phyloP scores from a whole-genome alignment of 1,139 yeast species.

The Debaryomyces subglobosus region DNA sequence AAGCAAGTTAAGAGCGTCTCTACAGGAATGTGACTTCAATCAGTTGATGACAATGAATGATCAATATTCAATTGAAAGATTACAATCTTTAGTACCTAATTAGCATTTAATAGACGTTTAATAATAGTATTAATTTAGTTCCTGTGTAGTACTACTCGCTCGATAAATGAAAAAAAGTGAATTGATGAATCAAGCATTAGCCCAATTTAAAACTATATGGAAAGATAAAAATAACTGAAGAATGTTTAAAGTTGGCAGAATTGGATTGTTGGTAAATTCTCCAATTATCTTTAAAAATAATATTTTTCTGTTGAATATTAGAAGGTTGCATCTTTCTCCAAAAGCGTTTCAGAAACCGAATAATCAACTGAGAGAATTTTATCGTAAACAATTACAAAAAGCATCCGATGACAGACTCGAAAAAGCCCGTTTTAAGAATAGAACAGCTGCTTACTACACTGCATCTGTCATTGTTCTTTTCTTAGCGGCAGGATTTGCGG shows the following conservation, averaged over 20 bases:
- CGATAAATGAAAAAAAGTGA: background rate
- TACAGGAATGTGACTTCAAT: constrained; percentile 29
- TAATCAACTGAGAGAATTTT: background rate
- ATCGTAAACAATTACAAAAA: constrained; percentile 7
- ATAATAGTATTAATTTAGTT: background rate
- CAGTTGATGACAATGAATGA: constrained; percentile 32
- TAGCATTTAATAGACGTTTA: background rate
- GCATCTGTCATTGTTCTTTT: constrained; percentile 72
- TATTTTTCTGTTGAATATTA: background rate
- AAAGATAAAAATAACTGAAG: background rate
- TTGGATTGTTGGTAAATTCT: background rate
- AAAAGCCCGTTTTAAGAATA: constrained; percentile 34
- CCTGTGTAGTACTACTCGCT: background rate
- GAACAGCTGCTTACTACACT: constrained; percentile 71
- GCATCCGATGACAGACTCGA: constrained; percentile 29
- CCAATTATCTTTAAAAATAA: background rate
- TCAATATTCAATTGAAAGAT: constrained; percentile 37
- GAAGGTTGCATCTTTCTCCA: background rate
- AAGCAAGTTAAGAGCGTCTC: constrained; percentile 20
- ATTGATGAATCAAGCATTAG: background rate
- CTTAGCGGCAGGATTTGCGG: constrained; percentile 81
- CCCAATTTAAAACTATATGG: background rate
- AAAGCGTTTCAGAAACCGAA: background rate
- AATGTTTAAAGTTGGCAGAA: constrained; percentile 1
- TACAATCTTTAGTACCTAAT: constrained; percentile 17